A percentile compares a stretch with the other conserved stretches of the same genome.
These are phyloP conservation scores for Eucalyptus marginata DNA, from an alignment of 345 rosid species.

Conservation along the genomic window DNA sequence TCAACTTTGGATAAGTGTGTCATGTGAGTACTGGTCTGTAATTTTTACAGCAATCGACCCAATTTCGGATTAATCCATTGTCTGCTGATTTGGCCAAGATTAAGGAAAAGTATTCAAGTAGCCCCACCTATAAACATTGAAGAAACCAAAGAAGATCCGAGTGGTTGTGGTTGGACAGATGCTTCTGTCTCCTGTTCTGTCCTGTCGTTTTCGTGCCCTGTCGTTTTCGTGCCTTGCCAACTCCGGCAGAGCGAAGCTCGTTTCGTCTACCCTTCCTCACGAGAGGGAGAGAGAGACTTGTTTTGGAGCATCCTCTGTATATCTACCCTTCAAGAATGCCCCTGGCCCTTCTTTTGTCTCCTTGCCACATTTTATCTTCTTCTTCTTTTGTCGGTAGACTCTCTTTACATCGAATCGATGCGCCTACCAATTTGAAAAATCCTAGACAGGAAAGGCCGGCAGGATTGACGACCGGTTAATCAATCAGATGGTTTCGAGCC, in stretches of 20 bases:
- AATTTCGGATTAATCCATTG: fast-evolving
- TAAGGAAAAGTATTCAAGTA: neutral
- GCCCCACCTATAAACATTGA: neutral
- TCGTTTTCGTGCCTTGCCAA: neutral
- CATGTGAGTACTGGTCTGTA: fast-evolving
- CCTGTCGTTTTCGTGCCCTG: too few species aligned
- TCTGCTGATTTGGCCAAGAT: neutral
- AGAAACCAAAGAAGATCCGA: neutral
- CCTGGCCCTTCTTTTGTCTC: neutral
- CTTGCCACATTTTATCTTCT: neutral
- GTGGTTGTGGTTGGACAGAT: neutral
- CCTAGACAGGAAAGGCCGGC: neutral
- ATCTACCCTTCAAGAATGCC: neutral
- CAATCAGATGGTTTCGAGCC: neutral
- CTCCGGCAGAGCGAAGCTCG: neutral
- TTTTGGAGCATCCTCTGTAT: neutral
- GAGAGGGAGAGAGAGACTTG: neutral
- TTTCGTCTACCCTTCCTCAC: neutral
- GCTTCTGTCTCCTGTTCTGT: too few species aligned
- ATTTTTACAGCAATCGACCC: neutral
- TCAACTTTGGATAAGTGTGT: fast-evolving
- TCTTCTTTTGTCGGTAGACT: neutral
- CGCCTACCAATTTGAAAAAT: neutral
- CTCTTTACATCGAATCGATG: neutral
- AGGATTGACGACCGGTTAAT: neutral